Conservation (phyloP, 768 basidiomycete species). For the Serendipita indica region DNA sequence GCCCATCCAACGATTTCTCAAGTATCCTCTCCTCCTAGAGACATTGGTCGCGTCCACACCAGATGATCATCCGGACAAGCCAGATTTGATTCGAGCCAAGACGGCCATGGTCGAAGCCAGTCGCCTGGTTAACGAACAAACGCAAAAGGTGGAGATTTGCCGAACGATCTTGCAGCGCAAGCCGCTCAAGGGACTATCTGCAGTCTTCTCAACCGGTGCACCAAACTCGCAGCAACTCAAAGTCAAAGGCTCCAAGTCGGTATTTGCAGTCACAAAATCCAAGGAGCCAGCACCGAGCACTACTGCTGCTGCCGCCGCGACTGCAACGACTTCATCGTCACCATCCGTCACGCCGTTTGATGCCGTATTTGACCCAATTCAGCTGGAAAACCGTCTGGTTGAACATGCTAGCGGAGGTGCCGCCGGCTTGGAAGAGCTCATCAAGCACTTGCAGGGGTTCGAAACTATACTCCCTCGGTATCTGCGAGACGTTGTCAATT, state of each 20-base stretch:
- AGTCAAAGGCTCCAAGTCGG: constrained; percentile 5
- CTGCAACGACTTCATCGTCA: constrained; percentile 1
- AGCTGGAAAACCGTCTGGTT: constrained; percentile 24
- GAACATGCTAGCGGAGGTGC: constrained; percentile 29
- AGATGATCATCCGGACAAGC: constrained; percentile 50
- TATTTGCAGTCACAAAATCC: constrained; percentile 10
- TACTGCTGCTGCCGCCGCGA: constrained; percentile 7
- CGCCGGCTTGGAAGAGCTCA: constrained; percentile 38
- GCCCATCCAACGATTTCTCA: constrained; percentile 89
- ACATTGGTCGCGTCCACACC: constrained; percentile 66
- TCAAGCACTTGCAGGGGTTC: constrained; percentile 40
- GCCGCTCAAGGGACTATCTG: constrained; percentile 4
- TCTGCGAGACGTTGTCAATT: constrained; percentile 46
- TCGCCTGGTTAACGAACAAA: constrained; percentile 60
- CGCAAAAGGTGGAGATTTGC: constrained; percentile 63
- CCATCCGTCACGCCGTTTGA: neutral
- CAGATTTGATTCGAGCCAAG: constrained; percentile 37
- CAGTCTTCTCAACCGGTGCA: neutral
- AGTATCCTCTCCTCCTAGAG: constrained; percentile 75
- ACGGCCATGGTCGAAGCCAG: constrained; percentile 57
- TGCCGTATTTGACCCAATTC: constrained; percentile 19
- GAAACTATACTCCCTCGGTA: constrained; percentile 47
- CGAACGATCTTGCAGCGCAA: constrained; percentile 44
- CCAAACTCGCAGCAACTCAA: constrained; percentile 7
- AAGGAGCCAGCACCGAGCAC: neutral